These are phyloP conservation scores for Trichopus zeylanicus DNA, from an alignment of 116 monocot species.

Conservation along the genomic window DNA sequence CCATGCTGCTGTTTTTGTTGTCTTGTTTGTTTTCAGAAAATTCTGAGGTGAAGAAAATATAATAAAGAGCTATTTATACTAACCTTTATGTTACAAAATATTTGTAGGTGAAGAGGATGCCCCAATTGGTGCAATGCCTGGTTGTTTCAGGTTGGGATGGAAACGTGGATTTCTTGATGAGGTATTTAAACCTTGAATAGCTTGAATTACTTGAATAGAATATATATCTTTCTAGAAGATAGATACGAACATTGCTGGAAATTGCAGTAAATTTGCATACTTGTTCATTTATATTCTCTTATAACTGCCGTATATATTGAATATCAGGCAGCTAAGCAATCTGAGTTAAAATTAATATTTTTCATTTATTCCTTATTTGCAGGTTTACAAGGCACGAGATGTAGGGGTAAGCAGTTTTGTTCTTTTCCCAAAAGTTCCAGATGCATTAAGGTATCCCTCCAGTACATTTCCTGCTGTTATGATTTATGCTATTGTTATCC, in stretches of 20 bases:
- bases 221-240: background rate
- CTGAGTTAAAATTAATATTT: too few relatives aligned
- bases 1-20: background rate
- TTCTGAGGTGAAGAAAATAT: background rate
- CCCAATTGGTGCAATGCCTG: constrained; percentile 99
- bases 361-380: constrained; percentile 19
- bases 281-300: background rate
- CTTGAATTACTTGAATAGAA: background rate
- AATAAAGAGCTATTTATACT: background rate
- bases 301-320: background rate
- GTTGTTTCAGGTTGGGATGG: constrained; percentile 94
- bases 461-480: background rate
- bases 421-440: constrained; percentile 96
- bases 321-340: too few relatives aligned
- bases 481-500: too few relatives aligned
- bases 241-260: background rate
- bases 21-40: background rate
- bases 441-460: constrained; percentile 78
- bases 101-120: constrained; percentile 73
- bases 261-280: background rate
- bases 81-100: background rate
- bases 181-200: constrained; percentile 22
- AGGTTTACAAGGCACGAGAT: constrained; percentile 91
- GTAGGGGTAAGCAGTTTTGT: constrained; percentile 95
- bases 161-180: constrained; percentile 90